A percentile compares a stretch with the other conserved stretches of the same genome.
Conservation (phyloP, 495 filamentous ascomycete species). For the Neurospora terricola region DNA sequence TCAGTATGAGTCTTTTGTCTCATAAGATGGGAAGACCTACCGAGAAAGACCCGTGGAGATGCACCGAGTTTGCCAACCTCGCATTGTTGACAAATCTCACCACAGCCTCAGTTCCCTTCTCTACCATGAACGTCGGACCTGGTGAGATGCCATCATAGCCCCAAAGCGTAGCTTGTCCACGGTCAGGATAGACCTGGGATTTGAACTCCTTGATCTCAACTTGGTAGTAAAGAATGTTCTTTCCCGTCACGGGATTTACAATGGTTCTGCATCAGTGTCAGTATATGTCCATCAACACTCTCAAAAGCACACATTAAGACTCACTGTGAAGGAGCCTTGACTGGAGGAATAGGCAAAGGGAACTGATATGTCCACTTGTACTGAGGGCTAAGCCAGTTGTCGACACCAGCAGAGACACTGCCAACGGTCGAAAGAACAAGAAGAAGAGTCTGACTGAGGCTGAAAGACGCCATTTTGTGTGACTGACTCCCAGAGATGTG, state of each 20-base stretch:
- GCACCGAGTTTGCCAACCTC: constrained; percentile 29
- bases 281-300: too few species aligned
- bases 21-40: background rate
- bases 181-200: constrained; percentile 36
- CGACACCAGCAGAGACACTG: background rate
- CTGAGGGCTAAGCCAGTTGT: constrained; percentile 13
- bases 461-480: background rate
- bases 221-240: constrained; percentile 32
- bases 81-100: constrained; percentile 44
- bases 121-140: constrained; percentile 38
- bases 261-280: constrained; percentile 8
- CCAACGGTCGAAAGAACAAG: background rate
- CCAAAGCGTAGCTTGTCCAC: constrained; percentile 33
- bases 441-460: background rate
- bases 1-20: background rate
- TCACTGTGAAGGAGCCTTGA: constrained; percentile 31
- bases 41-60: constrained; percentile 44
- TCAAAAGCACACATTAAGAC: constrained; percentile 1
- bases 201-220: constrained; percentile 37
- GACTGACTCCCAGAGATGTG: background rate
- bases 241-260: constrained; percentile 20
- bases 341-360: constrained; percentile 38
- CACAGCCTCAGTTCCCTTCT: constrained; percentile 37
- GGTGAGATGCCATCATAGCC: constrained; percentile 47
- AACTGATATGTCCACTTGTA: constrained; percentile 39